phyloP scores from a whole-genome alignment of 257 asterid genomes.

The Linderniella brevidens region DNA sequence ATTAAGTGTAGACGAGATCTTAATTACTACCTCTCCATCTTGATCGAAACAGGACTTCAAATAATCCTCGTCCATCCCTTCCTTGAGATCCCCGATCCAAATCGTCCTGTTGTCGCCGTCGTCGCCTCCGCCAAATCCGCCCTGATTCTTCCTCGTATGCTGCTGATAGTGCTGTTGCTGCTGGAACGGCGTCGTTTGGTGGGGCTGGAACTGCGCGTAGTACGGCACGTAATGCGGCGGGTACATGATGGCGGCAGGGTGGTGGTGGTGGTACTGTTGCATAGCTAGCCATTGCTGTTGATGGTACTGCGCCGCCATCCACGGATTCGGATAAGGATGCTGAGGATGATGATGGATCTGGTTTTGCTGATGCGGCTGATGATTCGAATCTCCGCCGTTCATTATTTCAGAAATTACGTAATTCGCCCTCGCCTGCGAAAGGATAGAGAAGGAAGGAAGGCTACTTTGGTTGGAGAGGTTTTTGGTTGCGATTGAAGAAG shows the following conservation, averaged over 20 bases:
- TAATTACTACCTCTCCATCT: conserved; percentile 78
- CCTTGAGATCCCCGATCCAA: conserved; percentile 99
- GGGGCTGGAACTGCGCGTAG: conserved; percentile 34
- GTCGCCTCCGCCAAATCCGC: conserved; percentile 50
- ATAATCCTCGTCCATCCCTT: conserved; percentile 92
- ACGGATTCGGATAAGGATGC: no score
- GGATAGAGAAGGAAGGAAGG: no score
- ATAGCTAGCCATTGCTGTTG: conserved; percentile 88
- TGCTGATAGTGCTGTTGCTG: conserved; percentile 25
- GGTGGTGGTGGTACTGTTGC: conserved; percentile 95
- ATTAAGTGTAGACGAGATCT: no score
- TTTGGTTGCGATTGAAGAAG: no score
- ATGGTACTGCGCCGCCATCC: conserved; percentile 36
- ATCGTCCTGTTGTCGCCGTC: conserved; percentile 77
- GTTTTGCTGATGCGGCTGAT: no score
- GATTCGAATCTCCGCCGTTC: no score
- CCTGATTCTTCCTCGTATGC: conserved; percentile 34
- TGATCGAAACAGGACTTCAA: conserved; percentile 64
- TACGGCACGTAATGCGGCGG: conserved; percentile 72
- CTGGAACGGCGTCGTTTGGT: conserved; percentile 30
- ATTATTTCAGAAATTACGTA: no score
- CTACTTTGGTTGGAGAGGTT: no score
- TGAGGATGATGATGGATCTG: no score
- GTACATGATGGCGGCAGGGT: conserved; percentile 84
- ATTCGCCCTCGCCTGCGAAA: no score